A percentile compares a stretch with the other conserved stretches of the same genome.
Evolutionary conservation across 2,329 filamentous ascomycete genomes (phyloP).

Genomic region (Chaetomiaceae sp.): DNA sequence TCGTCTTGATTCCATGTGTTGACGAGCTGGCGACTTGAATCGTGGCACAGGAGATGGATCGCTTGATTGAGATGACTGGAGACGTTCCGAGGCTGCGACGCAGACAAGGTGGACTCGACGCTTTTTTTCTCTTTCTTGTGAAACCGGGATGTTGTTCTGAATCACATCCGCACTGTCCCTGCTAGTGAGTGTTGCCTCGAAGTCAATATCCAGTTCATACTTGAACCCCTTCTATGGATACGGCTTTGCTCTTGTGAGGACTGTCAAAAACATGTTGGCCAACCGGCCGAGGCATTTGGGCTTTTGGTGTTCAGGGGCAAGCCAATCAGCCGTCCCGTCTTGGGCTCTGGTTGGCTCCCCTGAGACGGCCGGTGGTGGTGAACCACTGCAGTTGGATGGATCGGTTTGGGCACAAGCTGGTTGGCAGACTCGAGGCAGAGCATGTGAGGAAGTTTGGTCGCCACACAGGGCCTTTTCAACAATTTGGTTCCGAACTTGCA

Average conservation of each 20-base stretch:
- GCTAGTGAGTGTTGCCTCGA: background rate
- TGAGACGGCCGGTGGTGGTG: constrained; percentile 19
- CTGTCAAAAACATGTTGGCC: too few relatives aligned
- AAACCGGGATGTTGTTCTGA: too few relatives aligned
- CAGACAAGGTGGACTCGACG: too few relatives aligned
- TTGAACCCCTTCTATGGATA: too few relatives aligned
- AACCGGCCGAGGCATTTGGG: background rate
- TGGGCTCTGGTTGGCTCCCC: constrained; percentile 13
- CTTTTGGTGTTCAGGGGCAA: background rate
- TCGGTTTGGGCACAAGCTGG: too few relatives aligned
- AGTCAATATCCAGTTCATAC: too few relatives aligned
- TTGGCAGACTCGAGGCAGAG: too few relatives aligned
- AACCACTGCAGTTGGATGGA: background rate
- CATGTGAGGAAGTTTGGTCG: background rate
- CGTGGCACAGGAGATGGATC: too few relatives aligned
- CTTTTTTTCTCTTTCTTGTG: too few relatives aligned
- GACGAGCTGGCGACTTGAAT: too few relatives aligned
- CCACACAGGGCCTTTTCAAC: background rate
- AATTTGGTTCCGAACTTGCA: background rate
- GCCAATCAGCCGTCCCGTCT: constrained; percentile 14
- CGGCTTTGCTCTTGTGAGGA: too few relatives aligned
- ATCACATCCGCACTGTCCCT: background rate
- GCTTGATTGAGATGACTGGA: background rate
- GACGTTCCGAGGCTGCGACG: background rate
- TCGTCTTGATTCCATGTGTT: background rate